These are phyloP conservation scores for Colletotrichum sidae DNA, from an alignment of 2,329 filamentous ascomycete genomes.

Conservation along the genomic window DNA sequence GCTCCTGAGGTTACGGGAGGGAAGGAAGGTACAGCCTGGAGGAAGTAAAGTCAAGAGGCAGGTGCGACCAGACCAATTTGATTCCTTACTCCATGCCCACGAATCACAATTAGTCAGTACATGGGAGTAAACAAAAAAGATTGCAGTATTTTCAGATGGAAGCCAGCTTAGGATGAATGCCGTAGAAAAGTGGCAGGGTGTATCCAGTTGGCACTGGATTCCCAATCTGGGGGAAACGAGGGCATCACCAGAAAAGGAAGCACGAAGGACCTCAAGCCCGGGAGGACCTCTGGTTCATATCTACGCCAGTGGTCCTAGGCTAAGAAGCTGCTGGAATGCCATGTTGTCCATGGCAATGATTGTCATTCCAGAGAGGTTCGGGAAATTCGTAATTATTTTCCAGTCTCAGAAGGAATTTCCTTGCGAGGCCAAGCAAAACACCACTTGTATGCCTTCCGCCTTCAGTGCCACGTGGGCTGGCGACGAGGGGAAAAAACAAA, in stretches of 20 bases:
- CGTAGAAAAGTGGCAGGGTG: background rate
- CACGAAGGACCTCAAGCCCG: background rate
- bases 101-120: background rate
- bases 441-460: background rate
- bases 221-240: too few relatives aligned
- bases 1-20: background rate
- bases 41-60: background rate
- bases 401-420: conserved; percentile 11
- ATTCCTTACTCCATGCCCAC: too few relatives aligned
- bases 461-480: background rate
- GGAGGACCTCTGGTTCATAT: conserved; percentile 2
- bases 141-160: background rate
- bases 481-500: background rate
- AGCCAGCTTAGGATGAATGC: background rate
- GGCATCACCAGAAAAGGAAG: background rate
- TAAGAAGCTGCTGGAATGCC: conserved; percentile 16
- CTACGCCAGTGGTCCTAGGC: background rate
- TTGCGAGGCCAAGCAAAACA: background rate
- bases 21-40: background rate
- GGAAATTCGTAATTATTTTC: conserved; percentile 15
- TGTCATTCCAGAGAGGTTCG: conserved; percentile 9
- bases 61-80: background rate
- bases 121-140: background rate
- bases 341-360: conserved; percentile 30
- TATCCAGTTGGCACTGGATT: too few relatives aligned